Conservation (phyloP, 2,329 filamentous ascomycete species). For the Botrytis aclada region DNA sequence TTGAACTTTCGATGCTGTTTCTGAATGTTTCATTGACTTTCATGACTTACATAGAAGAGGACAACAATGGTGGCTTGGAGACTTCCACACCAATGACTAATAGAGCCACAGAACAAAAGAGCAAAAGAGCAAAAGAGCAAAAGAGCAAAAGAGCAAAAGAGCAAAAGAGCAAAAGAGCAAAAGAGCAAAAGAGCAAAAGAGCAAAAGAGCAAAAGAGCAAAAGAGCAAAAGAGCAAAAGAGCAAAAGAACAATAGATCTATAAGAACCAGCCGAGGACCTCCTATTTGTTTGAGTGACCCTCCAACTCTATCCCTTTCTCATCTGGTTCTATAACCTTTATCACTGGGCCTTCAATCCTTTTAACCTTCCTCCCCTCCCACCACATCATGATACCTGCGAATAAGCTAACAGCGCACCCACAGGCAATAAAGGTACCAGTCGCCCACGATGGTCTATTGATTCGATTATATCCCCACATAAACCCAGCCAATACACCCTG, state of each 20-base stretch:
- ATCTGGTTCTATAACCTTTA: conserved; percentile 20
- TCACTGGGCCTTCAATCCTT: conserved; percentile 23
- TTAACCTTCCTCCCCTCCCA: conserved; percentile 27
- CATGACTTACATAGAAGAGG: neutral
- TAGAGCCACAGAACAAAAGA: neutral
- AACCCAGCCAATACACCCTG: conserved; percentile 21
- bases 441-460: conserved; percentile 23
- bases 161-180: neutral
- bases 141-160: neutral
- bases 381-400: conserved; percentile 25
- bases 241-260: neutral
- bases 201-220: neutral
- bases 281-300: neutral
- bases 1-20: neutral
- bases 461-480: conserved; percentile 27
- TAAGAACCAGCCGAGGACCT: neutral
- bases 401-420: conserved; percentile 24
- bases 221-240: too few relatives aligned
- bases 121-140: neutral
- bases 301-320: neutral
- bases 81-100: neutral
- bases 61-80: neutral
- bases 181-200: neutral
- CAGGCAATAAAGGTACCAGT: conserved; percentile 24
- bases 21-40: neutral